phyloP scores from a whole-genome alignment of 1,284 basidiomycete species.

The Cryptococcus depauperatus region DNA sequence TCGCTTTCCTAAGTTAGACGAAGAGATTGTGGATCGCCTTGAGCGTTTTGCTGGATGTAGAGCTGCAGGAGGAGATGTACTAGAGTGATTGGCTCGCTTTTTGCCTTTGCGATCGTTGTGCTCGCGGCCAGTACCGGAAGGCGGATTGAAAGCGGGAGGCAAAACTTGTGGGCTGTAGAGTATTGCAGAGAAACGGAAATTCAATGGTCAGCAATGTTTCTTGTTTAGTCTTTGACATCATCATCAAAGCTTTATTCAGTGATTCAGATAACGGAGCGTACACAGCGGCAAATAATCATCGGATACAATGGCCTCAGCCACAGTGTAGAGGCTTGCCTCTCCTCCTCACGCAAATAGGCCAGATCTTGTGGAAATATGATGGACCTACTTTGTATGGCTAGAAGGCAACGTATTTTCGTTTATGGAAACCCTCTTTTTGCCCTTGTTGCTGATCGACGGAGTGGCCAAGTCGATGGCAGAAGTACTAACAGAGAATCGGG shows the following conservation, averaged over 20 bases:
- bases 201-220: too few species aligned
- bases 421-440: conserved; percentile 23
- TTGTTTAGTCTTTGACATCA: too few species aligned
- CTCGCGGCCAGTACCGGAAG: conserved; percentile 1
- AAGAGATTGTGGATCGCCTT: conserved; percentile 8
- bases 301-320: too few species aligned
- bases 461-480: conserved; percentile 10
- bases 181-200: too few species aligned
- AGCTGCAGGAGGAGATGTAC: conserved; percentile 1
- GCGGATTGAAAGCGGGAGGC: too few species aligned
- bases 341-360: too few species aligned
- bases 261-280: too few species aligned
- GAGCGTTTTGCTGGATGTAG: conserved; percentile 6
- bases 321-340: too few species aligned
- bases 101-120: conserved; percentile 40
- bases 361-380: too few species aligned
- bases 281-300: too few species aligned
- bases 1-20: conserved; percentile 1
- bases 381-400: conserved; percentile 19
- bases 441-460: conserved; percentile 14
- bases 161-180: too few species aligned
- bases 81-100: conserved; percentile 26
- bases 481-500: conserved; percentile 23
- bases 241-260: too few species aligned
- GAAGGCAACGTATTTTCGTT: conserved; percentile 6